Percentiles rank a stretch among this genome's conserved stretches.
Conservation (phyloP, 768 basidiomycete genomes). For the Boletus coccyginus region DNA sequence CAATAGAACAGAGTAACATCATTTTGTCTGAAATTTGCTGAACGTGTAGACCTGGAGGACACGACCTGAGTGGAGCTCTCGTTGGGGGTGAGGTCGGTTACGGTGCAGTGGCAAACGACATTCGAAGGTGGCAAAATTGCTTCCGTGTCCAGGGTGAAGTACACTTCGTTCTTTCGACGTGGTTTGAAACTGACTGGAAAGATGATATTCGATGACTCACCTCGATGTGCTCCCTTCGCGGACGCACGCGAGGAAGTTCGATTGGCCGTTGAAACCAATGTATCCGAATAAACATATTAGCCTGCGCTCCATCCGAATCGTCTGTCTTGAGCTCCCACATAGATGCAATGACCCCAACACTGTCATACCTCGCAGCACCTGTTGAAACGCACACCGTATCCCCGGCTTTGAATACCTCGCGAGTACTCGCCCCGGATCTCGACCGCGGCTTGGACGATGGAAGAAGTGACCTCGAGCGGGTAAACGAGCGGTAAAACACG, state of each 20-base stretch:
- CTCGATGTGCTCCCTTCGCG: constrained; percentile 56
- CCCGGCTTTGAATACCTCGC: constrained; percentile 50
- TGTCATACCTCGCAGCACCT: constrained; percentile 43
- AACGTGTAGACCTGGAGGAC: constrained; percentile 12
- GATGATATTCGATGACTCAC: constrained; percentile 36
- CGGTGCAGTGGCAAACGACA: constrained; percentile 51
- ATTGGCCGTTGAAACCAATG: constrained; percentile 76
- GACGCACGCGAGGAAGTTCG: constrained; percentile 59
- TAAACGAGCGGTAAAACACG: constrained; percentile 30
- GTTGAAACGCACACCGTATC: constrained; percentile 65
- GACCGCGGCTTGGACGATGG: constrained; percentile 19
- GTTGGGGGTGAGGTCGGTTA: constrained; percentile 33
- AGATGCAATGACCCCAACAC: constrained; percentile 65
- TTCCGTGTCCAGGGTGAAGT: constrained; percentile 54
- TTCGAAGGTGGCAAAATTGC: constrained; percentile 49
- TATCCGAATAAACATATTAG: constrained; percentile 54
- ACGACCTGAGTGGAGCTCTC: constrained; percentile 3
- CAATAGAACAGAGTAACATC: constrained; percentile 49
- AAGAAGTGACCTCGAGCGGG: constrained; percentile 13
- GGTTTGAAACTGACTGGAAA: not conserved
- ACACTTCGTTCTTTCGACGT: constrained; percentile 65
- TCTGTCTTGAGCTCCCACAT: constrained; percentile 56
- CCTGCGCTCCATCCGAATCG: constrained; percentile 25
- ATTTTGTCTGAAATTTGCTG: constrained; percentile 10
- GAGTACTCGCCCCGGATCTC: constrained; percentile 5